Evolutionary conservation across 495 filamentous ascomycete species (phyloP).

Genomic region (Apodospora peruviana): DNA sequence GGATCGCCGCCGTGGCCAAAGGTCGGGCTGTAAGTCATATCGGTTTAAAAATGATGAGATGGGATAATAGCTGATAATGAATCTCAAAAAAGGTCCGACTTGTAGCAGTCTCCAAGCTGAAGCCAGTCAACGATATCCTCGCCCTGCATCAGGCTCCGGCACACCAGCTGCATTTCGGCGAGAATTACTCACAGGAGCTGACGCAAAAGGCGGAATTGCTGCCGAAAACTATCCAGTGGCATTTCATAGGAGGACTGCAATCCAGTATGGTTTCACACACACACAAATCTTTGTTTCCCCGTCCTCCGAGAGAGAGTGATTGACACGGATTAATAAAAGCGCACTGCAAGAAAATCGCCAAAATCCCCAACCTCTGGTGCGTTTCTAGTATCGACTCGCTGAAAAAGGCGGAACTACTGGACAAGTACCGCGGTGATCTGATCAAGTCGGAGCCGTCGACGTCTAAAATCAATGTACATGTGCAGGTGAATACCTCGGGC

Average conservation of each 20-base stretch:
- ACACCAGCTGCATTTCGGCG: conserved; percentile 78
- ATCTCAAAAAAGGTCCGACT: conserved; percentile 58
- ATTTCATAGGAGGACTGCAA: conserved; percentile 92
- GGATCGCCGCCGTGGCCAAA: conserved; percentile 38
- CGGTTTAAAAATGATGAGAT: not conserved
- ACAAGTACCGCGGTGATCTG: conserved; percentile 66
- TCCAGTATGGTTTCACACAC: conserved; percentile 39
- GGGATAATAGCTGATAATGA: not conserved
- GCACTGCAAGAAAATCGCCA: conserved; percentile 83
- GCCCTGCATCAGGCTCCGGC: conserved; percentile 62
- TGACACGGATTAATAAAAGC: too few species aligned
- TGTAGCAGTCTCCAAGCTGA: conserved; percentile 91
- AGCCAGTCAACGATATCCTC: conserved; percentile 82
- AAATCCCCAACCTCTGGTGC: conserved; percentile 85
- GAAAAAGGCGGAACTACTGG: conserved; percentile 79
- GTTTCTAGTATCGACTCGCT: conserved; percentile 82
- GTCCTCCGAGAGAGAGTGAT: too few species aligned
- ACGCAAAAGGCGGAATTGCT: conserved; percentile 75
- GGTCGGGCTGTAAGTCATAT: conserved; percentile 38
- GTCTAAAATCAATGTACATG: conserved; percentile 64
- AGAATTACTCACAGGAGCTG: conserved; percentile 96
- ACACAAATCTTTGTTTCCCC: too few species aligned
- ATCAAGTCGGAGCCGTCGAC: conserved; percentile 26
- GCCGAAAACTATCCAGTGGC: conserved; percentile 77
- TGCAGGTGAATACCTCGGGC: conserved; percentile 93